Evolutionary conservation across 2,329 filamentous ascomycete species (phyloP).

Genomic region (Trichoderma koningiopsis): DNA sequence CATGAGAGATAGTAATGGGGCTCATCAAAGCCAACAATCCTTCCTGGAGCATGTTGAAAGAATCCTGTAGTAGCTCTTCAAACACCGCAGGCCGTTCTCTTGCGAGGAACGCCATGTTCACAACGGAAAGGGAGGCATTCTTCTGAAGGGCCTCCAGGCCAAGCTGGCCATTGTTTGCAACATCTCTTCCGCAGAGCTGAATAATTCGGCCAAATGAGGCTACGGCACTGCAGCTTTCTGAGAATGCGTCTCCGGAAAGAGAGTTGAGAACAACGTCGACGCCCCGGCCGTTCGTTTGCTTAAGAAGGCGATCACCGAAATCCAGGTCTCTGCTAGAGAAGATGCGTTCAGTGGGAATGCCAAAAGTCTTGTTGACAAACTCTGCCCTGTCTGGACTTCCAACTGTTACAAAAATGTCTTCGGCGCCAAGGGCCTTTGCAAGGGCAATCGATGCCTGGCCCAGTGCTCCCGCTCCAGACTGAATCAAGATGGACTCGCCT

Average conservation of each 20-base stretch:
- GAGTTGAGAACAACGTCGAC: slow-evolving; percentile 39
- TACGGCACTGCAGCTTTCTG: neutral
- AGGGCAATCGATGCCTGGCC: slow-evolving; percentile 30
- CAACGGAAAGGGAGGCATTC: slow-evolving; percentile 16
- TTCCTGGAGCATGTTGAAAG: slow-evolving; percentile 17
- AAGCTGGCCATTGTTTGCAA: slow-evolving; percentile 7
- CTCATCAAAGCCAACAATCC: neutral
- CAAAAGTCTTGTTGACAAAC: slow-evolving; percentile 32
- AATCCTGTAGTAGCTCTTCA: slow-evolving; percentile 17
- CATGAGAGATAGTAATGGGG: slow-evolving; percentile 10
- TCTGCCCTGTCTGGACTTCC: slow-evolving; percentile 34
- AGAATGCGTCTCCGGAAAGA: slow-evolving; percentile 23
- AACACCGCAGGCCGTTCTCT: slow-evolving; percentile 13
- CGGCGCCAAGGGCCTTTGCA: slow-evolving; percentile 26
- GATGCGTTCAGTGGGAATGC: slow-evolving; percentile 35
- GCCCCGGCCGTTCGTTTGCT: slow-evolving; percentile 30
- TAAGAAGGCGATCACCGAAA: slow-evolving; percentile 33
- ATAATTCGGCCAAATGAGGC: slow-evolving; percentile 23
- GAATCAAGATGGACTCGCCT: slow-evolving; percentile 32
- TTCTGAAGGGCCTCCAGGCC: slow-evolving; percentile 16
- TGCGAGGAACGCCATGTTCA: slow-evolving; percentile 20
- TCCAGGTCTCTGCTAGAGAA: slow-evolving; percentile 33
- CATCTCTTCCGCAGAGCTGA: slow-evolving; percentile 19
- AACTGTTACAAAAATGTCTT: slow-evolving; percentile 37
- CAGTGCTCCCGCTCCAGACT: slow-evolving; percentile 30